Percentiles rank a stretch among this genome's conserved stretches.
Conservation (phyloP, 1,139 yeast genomes). For the Yamadazyma siamensis region DNA sequence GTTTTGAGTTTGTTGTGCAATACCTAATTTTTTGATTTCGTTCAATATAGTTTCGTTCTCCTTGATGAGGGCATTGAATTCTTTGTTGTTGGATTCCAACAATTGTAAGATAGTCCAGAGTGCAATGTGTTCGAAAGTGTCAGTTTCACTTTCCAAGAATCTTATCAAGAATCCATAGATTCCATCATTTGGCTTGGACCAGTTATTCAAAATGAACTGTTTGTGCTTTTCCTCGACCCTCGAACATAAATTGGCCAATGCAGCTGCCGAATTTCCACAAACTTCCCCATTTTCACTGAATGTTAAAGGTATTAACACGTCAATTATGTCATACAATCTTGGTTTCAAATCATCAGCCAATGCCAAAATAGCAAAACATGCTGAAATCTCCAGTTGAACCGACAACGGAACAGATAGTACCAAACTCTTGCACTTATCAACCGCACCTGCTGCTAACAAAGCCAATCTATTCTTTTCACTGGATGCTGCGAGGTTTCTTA, state of each 20-base stretch:
- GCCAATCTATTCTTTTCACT: conserved; percentile 91
- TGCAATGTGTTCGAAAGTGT: conserved; percentile 98
- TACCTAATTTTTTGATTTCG: conserved; percentile 53
- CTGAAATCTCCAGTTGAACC: conserved; percentile 94
- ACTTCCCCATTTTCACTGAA: conserved; percentile 88
- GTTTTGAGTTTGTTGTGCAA: conserved; percentile 35
- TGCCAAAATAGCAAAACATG: conserved; percentile 95
- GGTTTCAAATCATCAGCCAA: conserved; percentile 93
- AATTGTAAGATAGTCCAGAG: conserved; percentile 95
- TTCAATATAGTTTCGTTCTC: conserved; percentile 54
- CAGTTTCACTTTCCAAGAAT: conserved; percentile 79
- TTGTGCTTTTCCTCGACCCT: conserved; percentile 76
- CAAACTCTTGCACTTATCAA: conserved; percentile 85
- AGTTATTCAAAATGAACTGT: conserved; percentile 68
- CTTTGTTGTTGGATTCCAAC: conserved; percentile 78
- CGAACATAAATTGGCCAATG: conserved; percentile 91
- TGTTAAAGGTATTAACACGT: conserved; percentile 88
- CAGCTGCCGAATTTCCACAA: conserved; percentile 98
- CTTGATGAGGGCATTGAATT: conserved; percentile 62
- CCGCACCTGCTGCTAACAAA: conserved; percentile 92
- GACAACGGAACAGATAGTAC: conserved; percentile 81
- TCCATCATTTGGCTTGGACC: conserved; percentile 83
- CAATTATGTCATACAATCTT: conserved; percentile 78
- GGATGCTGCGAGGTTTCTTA: conserved; percentile 93
- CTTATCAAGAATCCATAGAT: conserved; percentile 78